These are phyloP conservation scores for Raphanus raphanistrum DNA, from an alignment of 345 rosid species.

Conservation along the genomic window DNA sequence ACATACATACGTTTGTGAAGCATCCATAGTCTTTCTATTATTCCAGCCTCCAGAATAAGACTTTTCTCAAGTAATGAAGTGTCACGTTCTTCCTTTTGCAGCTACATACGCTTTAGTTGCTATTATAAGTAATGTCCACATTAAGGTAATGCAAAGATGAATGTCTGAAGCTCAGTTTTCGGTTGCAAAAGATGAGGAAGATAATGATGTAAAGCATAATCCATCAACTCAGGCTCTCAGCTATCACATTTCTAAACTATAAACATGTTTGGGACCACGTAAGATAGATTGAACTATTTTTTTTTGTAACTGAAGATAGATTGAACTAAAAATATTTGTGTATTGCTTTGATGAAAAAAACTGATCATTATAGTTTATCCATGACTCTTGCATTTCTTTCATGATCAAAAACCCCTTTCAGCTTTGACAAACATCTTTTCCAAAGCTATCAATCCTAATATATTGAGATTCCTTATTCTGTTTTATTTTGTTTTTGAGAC, in stretches of 20 bases:
- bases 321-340: background rate
- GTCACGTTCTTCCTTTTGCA: background rate
- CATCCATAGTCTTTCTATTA: background rate
- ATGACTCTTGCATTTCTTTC: background rate
- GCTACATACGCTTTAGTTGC: background rate
- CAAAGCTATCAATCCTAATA: no score
- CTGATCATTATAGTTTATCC: background rate
- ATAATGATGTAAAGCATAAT: background rate
- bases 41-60: background rate
- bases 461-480: no score
- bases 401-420: background rate
- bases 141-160: background rate
- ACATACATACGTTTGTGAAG: background rate
- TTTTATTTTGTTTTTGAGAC: no score
- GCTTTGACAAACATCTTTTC: no score
- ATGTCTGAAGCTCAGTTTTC: no score
- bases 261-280: no score
- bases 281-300: no score
- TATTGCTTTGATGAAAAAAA: background rate
- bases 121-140: background rate
- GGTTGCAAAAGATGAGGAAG: background rate
- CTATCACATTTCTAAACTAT: background rate
- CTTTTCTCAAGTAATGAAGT: background rate
- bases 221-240: background rate
- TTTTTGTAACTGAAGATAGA: background rate